Evolutionary conservation across 805 yeast genomes (phyloP).

Genomic region (Ogataea sp.): DNA sequence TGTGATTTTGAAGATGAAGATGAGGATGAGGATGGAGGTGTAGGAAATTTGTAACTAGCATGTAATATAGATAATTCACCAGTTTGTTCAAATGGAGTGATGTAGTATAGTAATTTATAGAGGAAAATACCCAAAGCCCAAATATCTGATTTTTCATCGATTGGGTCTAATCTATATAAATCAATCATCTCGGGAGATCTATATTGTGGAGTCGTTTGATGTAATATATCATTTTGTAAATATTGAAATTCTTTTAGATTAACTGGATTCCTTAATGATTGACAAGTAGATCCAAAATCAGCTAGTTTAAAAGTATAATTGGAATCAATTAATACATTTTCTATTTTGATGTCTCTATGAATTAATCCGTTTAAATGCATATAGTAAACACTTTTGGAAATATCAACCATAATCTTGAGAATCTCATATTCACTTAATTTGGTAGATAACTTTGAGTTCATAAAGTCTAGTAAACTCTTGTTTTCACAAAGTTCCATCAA

Average conservation of each 20-base stretch:
- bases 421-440: slow-evolving; percentile 74
- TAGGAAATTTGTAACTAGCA: slow-evolving; percentile 73
- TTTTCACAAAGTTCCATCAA: slow-evolving; percentile 92
- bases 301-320: slow-evolving; percentile 69
- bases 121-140: slow-evolving; percentile 96
- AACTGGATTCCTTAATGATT: slow-evolving; percentile 65
- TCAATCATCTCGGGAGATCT: slow-evolving; percentile 96
- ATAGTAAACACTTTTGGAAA: slow-evolving; percentile 67
- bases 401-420: slow-evolving; percentile 74
- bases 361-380: slow-evolving; percentile 80
- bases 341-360: slow-evolving; percentile 92
- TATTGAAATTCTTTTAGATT: slow-evolving; percentile 64
- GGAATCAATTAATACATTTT: slow-evolving; percentile 78
- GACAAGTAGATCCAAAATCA: slow-evolving; percentile 88
- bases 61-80: slow-evolving; percentile 81
- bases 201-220: slow-evolving; percentile 94
- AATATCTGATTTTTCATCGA: slow-evolving; percentile 87
- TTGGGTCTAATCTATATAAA: slow-evolving; percentile 70
- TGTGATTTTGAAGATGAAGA: no score
- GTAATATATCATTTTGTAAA: slow-evolving; percentile 77
- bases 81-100: slow-evolving; percentile 90
- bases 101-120: slow-evolving; percentile 85
- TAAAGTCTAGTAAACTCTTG: slow-evolving; percentile 78
- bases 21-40: no score
- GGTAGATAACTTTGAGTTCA: slow-evolving; percentile 78